Base-by-base conservation (phyloP, 768 basidiomycete genomes). In the Exidia glandulosa region DNA sequence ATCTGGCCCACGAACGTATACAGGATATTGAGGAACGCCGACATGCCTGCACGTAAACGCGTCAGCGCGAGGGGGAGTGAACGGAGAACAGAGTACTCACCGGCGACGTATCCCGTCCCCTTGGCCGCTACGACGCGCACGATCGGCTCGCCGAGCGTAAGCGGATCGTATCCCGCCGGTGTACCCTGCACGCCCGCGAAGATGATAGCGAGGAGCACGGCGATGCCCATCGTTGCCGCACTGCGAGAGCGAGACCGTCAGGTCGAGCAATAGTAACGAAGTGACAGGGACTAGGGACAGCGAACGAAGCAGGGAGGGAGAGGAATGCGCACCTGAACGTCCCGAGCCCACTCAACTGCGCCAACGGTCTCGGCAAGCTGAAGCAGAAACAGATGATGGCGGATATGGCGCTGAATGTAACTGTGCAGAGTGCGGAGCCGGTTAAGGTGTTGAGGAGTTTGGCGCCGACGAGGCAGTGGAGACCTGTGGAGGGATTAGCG, bases 1-100 rank as follows among this genome's bases (percentile, higher is more conserved):
- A 76, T 76, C 61, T 79, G 77, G 5, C 77, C 77, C 30, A 77
- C 72, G 32, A 77, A 70, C 7, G 77, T 77, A 61, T 76, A 78
- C 9, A 70, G 73, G 45, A 79, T 79, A 66, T 79, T 79, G 50
- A 77, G 66, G 64, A 77, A 77, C 4, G 75, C 77, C n/a, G 72
- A 73, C 76, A 79, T 77, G 19, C 73, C 74, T 74, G 54, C 30
- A n/a, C 13, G n/a, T 1, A 12, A 55, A 59, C 14, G 29, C 56
- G 2, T 9, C 29, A 50, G 62, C 13, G n/a, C n/a, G n/a, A 58
- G 57, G 48, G 30, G 12, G 7, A 13, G 5, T 36, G 4, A 19
- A 10, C 34, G n/a, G 10, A 6, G 19, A 25, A 14, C 13, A 14
- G 19, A 10, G 9, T 16, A 57, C 70, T n/a, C 37, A 69, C 75